Base-by-base conservation (phyloP, 2,329 filamentous ascomycete genomes). In the Beauveria rudraprayagi region DNA sequence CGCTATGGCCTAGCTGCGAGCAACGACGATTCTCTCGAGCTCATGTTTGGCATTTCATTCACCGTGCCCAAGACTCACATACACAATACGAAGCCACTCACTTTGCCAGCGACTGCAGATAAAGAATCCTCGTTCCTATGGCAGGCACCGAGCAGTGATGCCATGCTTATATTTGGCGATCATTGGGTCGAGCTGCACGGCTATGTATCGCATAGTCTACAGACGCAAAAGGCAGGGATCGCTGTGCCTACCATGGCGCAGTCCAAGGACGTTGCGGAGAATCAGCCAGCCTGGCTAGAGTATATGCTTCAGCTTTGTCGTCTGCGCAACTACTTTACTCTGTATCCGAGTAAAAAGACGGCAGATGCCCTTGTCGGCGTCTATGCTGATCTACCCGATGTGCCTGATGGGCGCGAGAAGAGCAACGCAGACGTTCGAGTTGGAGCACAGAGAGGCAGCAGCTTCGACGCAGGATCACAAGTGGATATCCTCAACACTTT, bases 171-270 rank as follows among this genome's bases (percentile, higher is more conserved):
- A 70, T 86, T 94, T 61, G 92, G 92, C 48, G 84, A 91, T 53
- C 92, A 88, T 69, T 99, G 94, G 94, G 77, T 83, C 14, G 90
- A 96, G 66, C 81, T 96, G 10, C 92, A 97, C 70, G 83, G 85
- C 11, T 94, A 95, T 67, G 81, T 95, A 2, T 83, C 88, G 11
- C 80, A 83, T 53, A 78, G 86, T 7, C 75, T 92, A 17, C 75
- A 79, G 37, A 70, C 70, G 19, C 75, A 78, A 47, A 72, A 74
- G 41, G 58, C 65, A 0, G 68, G 67, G n/a, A 66, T 74, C 8
- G 66, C 71, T 1, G 67, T 73, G 2, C 75, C 78, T 1, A 66
- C 73, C 1, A 69, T 81, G 8, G 65, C 82, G 19, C 72, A 75
- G 6, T 68, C 77, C 26, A 91, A 89, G 69, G 65, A 80, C 11